Evolutionary conservation across 176 grass and related monocot species (phyloP).

Genomic region (Dactylis glomerata): DNA sequence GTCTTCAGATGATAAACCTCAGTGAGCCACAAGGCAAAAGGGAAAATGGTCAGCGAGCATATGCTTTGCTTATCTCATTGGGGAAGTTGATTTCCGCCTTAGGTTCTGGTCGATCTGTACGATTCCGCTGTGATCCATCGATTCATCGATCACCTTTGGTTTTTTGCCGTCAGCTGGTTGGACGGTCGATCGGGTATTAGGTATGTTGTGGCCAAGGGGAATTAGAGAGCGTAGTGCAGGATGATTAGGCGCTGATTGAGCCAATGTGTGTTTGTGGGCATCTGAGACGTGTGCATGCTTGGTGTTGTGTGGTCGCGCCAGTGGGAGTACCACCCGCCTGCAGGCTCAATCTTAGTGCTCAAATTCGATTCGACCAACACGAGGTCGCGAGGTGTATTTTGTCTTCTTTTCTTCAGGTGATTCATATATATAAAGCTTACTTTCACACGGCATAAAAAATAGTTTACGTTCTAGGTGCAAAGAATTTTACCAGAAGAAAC

Average conservation of each 20-base stretch:
- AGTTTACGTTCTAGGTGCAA: background rate
- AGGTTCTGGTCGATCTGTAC: background rate
- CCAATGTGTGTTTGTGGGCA: too few species aligned
- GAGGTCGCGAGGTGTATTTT: too few species aligned
- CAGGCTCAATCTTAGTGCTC: background rate
- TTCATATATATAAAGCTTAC: background rate
- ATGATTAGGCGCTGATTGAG: background rate
- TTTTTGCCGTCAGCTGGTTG: background rate
- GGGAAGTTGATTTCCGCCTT: background rate
- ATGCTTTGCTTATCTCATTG: constrained; percentile 18
- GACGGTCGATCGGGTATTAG: background rate
- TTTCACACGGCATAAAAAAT: background rate
- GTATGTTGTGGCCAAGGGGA: background rate
- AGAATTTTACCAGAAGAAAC: background rate
- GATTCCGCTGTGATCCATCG: background rate
- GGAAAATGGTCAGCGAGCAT: background rate
- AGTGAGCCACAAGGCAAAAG: background rate
- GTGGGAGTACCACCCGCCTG: background rate
- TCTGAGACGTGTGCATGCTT: background rate
- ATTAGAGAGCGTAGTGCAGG: background rate
- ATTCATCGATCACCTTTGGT: background rate
- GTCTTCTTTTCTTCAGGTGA: too few species aligned
- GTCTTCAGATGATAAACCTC: background rate
- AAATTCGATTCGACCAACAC: background rate
- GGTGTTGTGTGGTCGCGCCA: background rate